These are phyloP conservation scores for Aspergillus bertholletiae DNA, from an alignment of 495 filamentous ascomycete species.

Conservation along the genomic window DNA sequence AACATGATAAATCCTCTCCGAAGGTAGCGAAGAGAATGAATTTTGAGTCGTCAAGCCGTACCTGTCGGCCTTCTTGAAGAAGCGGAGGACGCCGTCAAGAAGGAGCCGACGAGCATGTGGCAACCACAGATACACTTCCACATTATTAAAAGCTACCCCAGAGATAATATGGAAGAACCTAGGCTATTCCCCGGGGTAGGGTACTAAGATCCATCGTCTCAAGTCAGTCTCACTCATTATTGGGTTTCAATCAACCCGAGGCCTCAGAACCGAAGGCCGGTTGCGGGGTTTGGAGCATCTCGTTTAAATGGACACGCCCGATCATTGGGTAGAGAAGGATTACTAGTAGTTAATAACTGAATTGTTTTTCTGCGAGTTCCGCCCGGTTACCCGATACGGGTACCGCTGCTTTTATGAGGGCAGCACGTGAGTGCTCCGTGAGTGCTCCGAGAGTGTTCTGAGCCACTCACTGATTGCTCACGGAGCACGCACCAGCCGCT, in stretches of 20 bases:
- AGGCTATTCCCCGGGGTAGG: background rate
- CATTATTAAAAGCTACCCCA: background rate
- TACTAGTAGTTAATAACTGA: background rate
- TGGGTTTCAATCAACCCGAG: background rate
- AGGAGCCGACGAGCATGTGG: background rate
- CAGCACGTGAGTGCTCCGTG: background rate
- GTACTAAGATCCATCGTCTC: background rate
- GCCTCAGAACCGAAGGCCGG: background rate
- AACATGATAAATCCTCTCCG: background rate
- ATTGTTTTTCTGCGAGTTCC: background rate
- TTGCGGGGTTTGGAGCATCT: background rate
- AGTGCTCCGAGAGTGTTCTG: too few species aligned
- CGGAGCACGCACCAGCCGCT: background rate
- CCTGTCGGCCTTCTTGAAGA: too few species aligned
- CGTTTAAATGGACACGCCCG: too few species aligned
- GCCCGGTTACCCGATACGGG: background rate
- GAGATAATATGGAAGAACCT: background rate
- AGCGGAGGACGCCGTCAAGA: background rate
- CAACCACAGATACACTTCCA: too few species aligned
- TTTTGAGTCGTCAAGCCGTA: background rate
- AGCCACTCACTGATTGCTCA: background rate
- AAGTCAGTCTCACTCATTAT: too few species aligned
- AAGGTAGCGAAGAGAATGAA: background rate
- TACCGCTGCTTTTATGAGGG: background rate
- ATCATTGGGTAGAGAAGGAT: too few species aligned